These are phyloP conservation scores for Conticribra guillardii DNA, from an alignment of 108 stramenopile genomes.

Conservation along the genomic window DNA sequence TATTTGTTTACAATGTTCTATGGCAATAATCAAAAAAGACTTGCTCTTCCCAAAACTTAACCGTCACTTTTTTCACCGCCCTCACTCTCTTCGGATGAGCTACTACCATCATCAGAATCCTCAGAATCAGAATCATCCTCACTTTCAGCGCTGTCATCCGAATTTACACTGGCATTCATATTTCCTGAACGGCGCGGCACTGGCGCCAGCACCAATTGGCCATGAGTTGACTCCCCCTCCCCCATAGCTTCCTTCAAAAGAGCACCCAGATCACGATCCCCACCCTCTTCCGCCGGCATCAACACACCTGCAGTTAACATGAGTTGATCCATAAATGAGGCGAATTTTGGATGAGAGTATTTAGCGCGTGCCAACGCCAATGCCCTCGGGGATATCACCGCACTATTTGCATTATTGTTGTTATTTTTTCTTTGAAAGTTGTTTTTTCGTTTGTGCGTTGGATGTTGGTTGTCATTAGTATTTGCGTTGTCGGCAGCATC, in stretches of 20 bases:
- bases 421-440: no score
- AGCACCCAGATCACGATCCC: background rate
- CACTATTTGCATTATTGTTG: background rate
- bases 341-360: constrained; percentile 61
- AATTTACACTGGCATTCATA: background rate
- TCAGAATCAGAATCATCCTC: background rate
- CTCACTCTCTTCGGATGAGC: no score
- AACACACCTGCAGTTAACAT: constrained; percentile 68
- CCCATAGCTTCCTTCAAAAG: background rate
- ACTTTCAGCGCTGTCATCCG: background rate
- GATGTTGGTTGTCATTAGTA: no score
- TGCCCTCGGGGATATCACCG: constrained; percentile 35
- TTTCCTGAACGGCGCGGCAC: constrained; percentile 16
- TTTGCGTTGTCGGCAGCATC: constrained; percentile 2
- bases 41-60: no score
- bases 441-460: no score
- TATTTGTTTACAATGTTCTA: no score
- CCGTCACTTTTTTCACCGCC: no score
- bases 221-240: background rate
- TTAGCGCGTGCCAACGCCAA: constrained; percentile 40
- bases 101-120: background rate
- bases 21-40: no score
- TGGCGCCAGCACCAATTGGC: constrained; percentile 20
- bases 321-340: constrained; percentile 69
- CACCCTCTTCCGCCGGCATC: constrained; percentile 17